Evolutionary conservation across 495 filamentous ascomycete genomes (phyloP).

Genomic region (Aeminium ludgeri): DNA sequence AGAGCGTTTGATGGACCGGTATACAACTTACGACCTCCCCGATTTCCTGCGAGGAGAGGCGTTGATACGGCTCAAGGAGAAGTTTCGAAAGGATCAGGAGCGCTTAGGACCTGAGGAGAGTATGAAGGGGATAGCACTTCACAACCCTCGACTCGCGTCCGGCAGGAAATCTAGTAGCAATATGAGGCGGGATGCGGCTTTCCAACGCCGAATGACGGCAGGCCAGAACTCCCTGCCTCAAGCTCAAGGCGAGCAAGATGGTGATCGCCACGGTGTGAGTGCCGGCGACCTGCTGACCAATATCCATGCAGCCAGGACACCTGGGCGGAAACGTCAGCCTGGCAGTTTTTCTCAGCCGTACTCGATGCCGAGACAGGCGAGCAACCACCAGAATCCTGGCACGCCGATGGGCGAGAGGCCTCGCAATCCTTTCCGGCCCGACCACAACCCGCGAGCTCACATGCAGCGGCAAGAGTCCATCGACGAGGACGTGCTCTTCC

Average conservation of each 20-base stretch:
- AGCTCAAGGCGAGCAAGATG: conserved; percentile 1
- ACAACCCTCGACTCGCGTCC: conserved; percentile 55
- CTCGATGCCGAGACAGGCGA: conserved; percentile 17
- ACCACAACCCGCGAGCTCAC: conserved; percentile 31
- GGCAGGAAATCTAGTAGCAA: conserved; percentile 56
- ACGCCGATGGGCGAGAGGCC: conserved; percentile 42
- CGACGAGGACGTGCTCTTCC: conserved; percentile 71
- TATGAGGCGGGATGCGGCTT: conserved; percentile 64
- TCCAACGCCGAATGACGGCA: conserved; percentile 32
- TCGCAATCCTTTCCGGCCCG: conserved; percentile 28
- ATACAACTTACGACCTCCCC: conserved; percentile 78
- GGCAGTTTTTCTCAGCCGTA: conserved; percentile 28
- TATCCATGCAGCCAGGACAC: conserved; percentile 29
- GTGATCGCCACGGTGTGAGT: conserved; percentile 20
- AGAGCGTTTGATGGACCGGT: conserved; percentile 80
- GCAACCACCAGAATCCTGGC: conserved; percentile 14
- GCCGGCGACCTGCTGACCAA: conserved; percentile 61
- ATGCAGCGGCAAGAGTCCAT: conserved; percentile 56
- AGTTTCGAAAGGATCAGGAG: conserved; percentile 74
- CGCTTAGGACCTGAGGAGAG: conserved; percentile 68
- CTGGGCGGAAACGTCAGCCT: conserved; percentile 24
- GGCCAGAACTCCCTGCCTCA: conserved; percentile 2
- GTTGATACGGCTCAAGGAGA: conserved; percentile 75
- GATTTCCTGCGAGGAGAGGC: conserved; percentile 79
- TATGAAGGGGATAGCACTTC: conserved; percentile 86